Evolutionary conservation across 2,329 filamentous ascomycete species (phyloP).

Genomic region (Volutella citrinella): DNA sequence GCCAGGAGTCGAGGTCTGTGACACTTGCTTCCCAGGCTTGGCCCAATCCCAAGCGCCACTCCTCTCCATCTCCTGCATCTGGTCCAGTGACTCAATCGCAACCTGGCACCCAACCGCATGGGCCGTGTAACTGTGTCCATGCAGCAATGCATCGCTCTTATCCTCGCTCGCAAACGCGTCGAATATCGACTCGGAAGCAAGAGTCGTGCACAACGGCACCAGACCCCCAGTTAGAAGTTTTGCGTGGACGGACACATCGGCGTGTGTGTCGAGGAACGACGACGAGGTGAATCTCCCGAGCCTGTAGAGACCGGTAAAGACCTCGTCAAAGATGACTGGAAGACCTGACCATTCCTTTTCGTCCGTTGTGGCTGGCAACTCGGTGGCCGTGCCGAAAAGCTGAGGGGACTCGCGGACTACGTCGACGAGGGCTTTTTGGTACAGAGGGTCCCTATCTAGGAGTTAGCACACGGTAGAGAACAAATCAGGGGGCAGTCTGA

Average conservation of each 20-base stretch:
- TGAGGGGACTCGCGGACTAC: slow-evolving; percentile 59
- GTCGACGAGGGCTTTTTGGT: slow-evolving; percentile 68
- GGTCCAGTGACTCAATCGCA: slow-evolving; percentile 62
- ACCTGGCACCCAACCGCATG: slow-evolving; percentile 80
- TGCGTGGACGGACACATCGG: slow-evolving; percentile 78
- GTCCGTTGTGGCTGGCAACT: slow-evolving; percentile 9
- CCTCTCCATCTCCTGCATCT: slow-evolving; percentile 57
- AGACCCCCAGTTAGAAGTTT: slow-evolving; percentile 82
- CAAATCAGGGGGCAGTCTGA: slow-evolving; percentile 39
- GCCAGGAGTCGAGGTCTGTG: neutral
- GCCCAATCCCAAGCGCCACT: slow-evolving; percentile 50
- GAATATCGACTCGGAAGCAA: slow-evolving; percentile 73
- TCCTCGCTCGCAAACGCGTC: slow-evolving; percentile 66
- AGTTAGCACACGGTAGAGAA: slow-evolving; percentile 6
- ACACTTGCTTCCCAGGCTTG: neutral
- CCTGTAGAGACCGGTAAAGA: slow-evolving; percentile 83
- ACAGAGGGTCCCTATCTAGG: slow-evolving; percentile 66
- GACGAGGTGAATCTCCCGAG: slow-evolving; percentile 70
- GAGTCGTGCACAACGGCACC: slow-evolving; percentile 71
- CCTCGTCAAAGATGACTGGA: slow-evolving; percentile 80
- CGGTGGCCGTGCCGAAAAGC: slow-evolving; percentile 43
- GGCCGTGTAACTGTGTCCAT: slow-evolving; percentile 85
- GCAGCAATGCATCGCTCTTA: slow-evolving; percentile 75
- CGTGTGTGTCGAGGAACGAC: slow-evolving; percentile 63
- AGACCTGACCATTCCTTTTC: slow-evolving; percentile 63